A percentile compares a stretch with the other conserved stretches of the same genome.
These are phyloP conservation scores for Cylindrodendrum hubeiense DNA, from an alignment of 2,329 filamentous ascomycete genomes.

Conservation along the genomic window DNA sequence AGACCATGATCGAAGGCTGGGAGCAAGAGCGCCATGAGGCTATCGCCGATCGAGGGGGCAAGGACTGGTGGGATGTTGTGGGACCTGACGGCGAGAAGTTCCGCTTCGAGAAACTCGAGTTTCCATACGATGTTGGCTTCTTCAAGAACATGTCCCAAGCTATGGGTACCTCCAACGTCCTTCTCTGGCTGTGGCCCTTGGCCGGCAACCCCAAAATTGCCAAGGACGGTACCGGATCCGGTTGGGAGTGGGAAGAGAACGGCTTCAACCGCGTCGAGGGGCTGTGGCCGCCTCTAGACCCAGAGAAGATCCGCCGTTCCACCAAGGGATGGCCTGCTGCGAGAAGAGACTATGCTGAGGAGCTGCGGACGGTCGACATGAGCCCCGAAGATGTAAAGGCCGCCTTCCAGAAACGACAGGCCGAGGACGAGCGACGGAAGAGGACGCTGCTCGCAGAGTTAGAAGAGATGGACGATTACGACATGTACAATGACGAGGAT, in stretches of 20 bases:
- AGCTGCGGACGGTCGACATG: slow-evolving; percentile 50
- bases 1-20: slow-evolving; percentile 86
- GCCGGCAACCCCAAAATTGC: slow-evolving; percentile 62
- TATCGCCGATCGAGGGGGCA: slow-evolving; percentile 61
- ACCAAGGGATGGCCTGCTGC: slow-evolving; percentile 54
- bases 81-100: slow-evolving; percentile 55
- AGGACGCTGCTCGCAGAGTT: slow-evolving; percentile 61
- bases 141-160: slow-evolving; percentile 80
- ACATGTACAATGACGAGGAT: slow-evolving; percentile 68
- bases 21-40: slow-evolving; percentile 75
- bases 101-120: slow-evolving; percentile 75
- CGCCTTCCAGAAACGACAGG: slow-evolving; percentile 64
- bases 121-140: slow-evolving; percentile 84
- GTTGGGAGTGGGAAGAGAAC: slow-evolving; percentile 79
- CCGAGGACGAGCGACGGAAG: slow-evolving; percentile 58
- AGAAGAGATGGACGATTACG: slow-evolving; percentile 69
- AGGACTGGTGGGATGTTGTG: slow-evolving; percentile 58
- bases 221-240: slow-evolving; percentile 53
- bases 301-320: slow-evolving; percentile 67
- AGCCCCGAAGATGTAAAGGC: slow-evolving; percentile 60
- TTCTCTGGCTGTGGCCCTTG: slow-evolving; percentile 79
- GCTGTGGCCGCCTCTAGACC: slow-evolving; percentile 74
- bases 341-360: slow-evolving; percentile 50
- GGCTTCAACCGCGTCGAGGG: slow-evolving; percentile 76
- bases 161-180: slow-evolving; percentile 76